These are phyloP conservation scores for Lupinus albus DNA, from an alignment of 306 rosid genomes.

Conservation along the genomic window DNA sequence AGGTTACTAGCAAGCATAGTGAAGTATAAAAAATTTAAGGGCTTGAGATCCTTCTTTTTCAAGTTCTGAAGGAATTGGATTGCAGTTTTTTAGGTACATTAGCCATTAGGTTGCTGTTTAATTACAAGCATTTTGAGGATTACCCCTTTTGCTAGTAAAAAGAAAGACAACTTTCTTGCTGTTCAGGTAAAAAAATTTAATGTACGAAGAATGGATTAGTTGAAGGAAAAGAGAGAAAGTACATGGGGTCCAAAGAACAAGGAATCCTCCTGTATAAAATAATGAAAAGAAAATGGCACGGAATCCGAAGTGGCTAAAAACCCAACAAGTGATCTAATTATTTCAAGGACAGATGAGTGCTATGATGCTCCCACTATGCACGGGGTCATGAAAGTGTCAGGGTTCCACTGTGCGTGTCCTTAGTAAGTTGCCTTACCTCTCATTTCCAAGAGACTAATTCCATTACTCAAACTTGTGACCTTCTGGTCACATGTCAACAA, in stretches of 20 bases:
- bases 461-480: neutral
- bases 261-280: neutral
- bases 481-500: neutral
- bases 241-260: neutral
- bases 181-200: neutral
- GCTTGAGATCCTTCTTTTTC: neutral
- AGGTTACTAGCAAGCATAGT: neutral
- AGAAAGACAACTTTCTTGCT: neutral
- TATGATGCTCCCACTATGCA: neutral
- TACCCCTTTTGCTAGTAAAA: slow-evolving; percentile 5
- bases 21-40: neutral
- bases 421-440: neutral
- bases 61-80: slow-evolving; percentile 1
- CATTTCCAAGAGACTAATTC: neutral
- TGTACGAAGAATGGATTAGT: neutral
- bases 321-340: neutral
- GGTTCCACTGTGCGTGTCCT: neutral
- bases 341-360: neutral
- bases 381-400: neutral
- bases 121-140: neutral
- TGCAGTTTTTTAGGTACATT: no score
- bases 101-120: neutral
- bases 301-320: neutral
- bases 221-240: neutral
- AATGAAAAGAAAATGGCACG: neutral